Conservation (phyloP, 2,329 filamentous ascomycete genomes). For the Diplocarpon rosae region DNA sequence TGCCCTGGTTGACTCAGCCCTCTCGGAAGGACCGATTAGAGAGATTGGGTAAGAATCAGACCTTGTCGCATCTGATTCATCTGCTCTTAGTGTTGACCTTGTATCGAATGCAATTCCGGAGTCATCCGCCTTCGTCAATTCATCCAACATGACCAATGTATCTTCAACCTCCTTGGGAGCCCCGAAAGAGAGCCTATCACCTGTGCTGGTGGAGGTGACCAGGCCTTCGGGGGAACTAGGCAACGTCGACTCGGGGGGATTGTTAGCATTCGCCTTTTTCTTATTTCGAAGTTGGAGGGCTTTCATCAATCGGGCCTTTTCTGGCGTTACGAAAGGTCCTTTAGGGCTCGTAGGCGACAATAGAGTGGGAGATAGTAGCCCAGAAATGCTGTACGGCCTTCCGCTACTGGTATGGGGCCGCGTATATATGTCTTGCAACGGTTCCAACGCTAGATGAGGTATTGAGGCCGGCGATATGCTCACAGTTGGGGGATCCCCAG, state of each 20-base stretch:
- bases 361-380: constrained; percentile 14
- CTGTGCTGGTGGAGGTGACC: constrained; percentile 4
- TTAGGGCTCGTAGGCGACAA: constrained; percentile 24
- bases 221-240: constrained; percentile 5
- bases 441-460: constrained; percentile 20
- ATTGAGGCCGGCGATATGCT: constrained; percentile 21
- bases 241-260: constrained; percentile 2
- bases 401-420: constrained; percentile 26
- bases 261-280: constrained; percentile 49
- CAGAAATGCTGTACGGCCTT: constrained; percentile 26
- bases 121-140: constrained; percentile 34
- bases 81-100: constrained; percentile 29
- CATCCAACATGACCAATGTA: constrained; percentile 19
- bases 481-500: constrained; percentile 21
- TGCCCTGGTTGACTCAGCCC: constrained; percentile 49
- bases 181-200: constrained; percentile 4
- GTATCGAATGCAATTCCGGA: constrained; percentile 43
- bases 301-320: constrained; percentile 89
- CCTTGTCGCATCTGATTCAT: constrained; percentile 29
- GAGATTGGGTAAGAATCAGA: constrained; percentile 49
- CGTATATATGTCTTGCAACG: constrained; percentile 19
- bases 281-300: constrained; percentile 74
- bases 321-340: constrained; percentile 57
- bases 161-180: constrained; percentile 18
- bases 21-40: constrained; percentile 43